Evolutionary conservation across 495 filamentous ascomycete species (phyloP).

Genomic region (Penicillium chermesinum): DNA sequence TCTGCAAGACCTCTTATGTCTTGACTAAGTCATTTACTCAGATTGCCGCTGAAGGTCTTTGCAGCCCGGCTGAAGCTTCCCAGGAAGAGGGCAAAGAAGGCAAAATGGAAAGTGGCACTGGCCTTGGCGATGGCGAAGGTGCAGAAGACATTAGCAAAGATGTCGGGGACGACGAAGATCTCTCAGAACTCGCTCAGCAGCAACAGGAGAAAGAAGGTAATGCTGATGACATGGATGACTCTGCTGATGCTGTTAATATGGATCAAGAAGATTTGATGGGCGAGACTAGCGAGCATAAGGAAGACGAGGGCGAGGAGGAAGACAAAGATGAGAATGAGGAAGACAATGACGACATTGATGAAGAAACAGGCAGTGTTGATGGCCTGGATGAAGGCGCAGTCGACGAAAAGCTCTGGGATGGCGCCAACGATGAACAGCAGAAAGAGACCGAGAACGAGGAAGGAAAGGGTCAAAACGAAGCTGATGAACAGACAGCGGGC

Average conservation of each 20-base stretch:
- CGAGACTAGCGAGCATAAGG: slow-evolving; percentile 41
- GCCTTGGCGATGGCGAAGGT: slow-evolving; percentile 92
- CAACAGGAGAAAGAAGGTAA: slow-evolving; percentile 53
- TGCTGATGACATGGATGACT: slow-evolving; percentile 61
- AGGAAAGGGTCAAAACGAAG: slow-evolving; percentile 55
- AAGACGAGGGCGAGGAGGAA: slow-evolving; percentile 68
- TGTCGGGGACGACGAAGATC: slow-evolving; percentile 85
- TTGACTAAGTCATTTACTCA: slow-evolving; percentile 70
- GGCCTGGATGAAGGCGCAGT: slow-evolving; percentile 82
- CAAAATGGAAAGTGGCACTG: slow-evolving; percentile 85
- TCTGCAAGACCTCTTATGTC: slow-evolving; percentile 67
- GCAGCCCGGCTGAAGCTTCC: slow-evolving; percentile 74
- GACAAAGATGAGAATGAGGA: slow-evolving; percentile 46
- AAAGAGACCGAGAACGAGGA: slow-evolving; percentile 79
- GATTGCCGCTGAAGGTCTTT: slow-evolving; percentile 81
- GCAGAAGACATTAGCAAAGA: slow-evolving; percentile 98
- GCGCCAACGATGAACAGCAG: slow-evolving; percentile 66
- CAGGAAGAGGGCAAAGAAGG: slow-evolving; percentile 61
- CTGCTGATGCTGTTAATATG: slow-evolving; percentile 90
- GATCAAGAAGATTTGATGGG: slow-evolving; percentile 71
- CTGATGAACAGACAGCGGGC: slow-evolving; percentile 59
- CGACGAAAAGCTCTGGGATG: slow-evolving; percentile 98
- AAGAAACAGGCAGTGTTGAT: slow-evolving; percentile 84
- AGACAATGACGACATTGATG: slow-evolving; percentile 67
- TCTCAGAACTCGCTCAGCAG: slow-evolving; percentile 86